A percentile compares a stretch with the other conserved stretches of the same genome.
Evolutionary conservation across 345 rosid genomes (phyloP).

Genomic region (Sonneratia caseolaris): DNA sequence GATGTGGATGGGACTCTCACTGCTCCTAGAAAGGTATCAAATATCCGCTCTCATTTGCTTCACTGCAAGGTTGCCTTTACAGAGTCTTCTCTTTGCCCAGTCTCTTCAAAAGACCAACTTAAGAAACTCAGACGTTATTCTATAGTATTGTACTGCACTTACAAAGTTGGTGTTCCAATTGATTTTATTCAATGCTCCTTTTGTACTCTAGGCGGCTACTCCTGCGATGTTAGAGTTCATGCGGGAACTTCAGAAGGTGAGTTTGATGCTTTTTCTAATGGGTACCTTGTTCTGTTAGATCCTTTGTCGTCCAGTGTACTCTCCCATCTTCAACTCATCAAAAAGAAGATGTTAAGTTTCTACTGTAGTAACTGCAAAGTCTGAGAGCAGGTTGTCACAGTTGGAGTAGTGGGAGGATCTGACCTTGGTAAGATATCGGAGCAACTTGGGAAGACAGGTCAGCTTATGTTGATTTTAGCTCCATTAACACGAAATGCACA

Average conservation of each 20-base stretch:
- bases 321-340: background rate
- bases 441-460: constrained; percentile 89
- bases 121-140: no score
- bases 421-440: constrained; percentile 83
- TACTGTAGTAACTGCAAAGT: background rate
- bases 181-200: background rate
- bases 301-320: background rate
- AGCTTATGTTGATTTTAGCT: background rate
- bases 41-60: background rate
- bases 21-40: constrained; percentile 75
- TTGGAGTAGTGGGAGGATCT: constrained; percentile 98
- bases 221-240: constrained; percentile 53
- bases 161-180: background rate
- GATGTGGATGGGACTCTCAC: constrained; percentile 99
- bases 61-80: no score
- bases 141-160: background rate
- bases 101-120: background rate
- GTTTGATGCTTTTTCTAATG: constrained; percentile 2
- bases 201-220: constrained; percentile 33
- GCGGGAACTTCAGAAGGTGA: constrained; percentile 64
- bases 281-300: background rate
- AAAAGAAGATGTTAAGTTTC: background rate
- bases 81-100: no score
- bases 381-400: constrained; percentile 53
- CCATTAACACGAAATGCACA: background rate